phyloP scores from a whole-genome alignment of 2,329 filamentous ascomycete genomes.

The Grosmannia serpens region DNA sequence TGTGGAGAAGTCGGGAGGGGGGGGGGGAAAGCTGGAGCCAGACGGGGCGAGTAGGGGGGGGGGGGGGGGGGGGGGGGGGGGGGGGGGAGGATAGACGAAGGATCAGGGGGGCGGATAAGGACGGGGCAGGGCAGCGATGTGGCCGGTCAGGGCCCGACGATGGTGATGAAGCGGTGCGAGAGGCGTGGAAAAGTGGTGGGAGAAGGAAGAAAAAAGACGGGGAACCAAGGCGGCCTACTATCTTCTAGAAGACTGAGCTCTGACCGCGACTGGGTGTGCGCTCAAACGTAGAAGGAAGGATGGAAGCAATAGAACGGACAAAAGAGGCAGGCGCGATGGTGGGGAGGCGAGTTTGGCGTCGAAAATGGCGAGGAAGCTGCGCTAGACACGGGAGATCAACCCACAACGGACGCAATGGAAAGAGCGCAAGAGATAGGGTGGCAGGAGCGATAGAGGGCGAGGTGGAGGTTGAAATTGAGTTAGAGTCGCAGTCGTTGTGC shows the following conservation, averaged over 20 bases:
- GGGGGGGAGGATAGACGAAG: not conserved
- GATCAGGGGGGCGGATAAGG: not conserved
- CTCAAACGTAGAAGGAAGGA: not conserved
- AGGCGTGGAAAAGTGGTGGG: not conserved
- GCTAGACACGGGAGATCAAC: slow-evolving; percentile 8
- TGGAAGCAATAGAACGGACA: not conserved
- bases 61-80: not conserved
- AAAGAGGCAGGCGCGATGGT: slow-evolving; percentile 4
- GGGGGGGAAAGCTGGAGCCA: too few species aligned
- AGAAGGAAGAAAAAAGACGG: not conserved
- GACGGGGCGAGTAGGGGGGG: not conserved
- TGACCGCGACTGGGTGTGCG: not conserved
- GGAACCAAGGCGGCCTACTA: not conserved
- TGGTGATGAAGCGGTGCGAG: not conserved
- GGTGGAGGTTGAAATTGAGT: not conserved
- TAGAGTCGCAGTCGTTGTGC: too few species aligned
- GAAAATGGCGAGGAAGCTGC: slow-evolving; percentile 3
- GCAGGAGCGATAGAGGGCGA: not conserved
- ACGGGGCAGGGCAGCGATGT: not conserved
- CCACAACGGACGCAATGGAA: not conserved
- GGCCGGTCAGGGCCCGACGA: not conserved
- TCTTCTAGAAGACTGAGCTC: not conserved
- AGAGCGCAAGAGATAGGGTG: not conserved
- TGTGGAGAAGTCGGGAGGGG: too few species aligned
- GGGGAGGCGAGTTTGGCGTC: not conserved